Evolutionary conservation across 768 basidiomycete genomes (phyloP).

Genomic region (Mycena kentingensis): DNA sequence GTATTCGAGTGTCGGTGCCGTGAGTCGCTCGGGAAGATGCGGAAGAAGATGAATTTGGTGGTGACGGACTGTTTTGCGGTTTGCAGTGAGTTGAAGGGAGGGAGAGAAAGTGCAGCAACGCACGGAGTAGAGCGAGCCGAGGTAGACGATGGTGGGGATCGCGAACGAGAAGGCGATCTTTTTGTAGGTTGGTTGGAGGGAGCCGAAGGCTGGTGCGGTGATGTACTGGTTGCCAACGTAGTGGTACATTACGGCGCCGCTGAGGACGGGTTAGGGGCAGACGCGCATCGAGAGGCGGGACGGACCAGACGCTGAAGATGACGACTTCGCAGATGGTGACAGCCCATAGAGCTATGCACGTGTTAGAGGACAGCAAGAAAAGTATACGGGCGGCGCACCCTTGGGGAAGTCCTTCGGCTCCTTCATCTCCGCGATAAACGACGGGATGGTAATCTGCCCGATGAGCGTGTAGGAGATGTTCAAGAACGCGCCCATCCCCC

Average conservation of each 20-base stretch:
- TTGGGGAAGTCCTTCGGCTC: slow-evolving; percentile 50
- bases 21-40: slow-evolving; percentile 42
- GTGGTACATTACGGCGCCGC: slow-evolving; percentile 46
- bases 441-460: slow-evolving; percentile 47
- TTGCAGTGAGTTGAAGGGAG: background rate
- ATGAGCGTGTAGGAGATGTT: slow-evolving; percentile 50
- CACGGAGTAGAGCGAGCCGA: slow-evolving; percentile 48
- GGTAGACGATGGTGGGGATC: slow-evolving; percentile 47
- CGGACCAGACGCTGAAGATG: slow-evolving; percentile 40
- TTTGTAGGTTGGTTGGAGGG: slow-evolving; percentile 38
- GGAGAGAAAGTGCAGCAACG: slow-evolving; percentile 5
- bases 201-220: slow-evolving; percentile 46
- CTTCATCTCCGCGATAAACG: slow-evolving; percentile 51
- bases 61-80: slow-evolving; percentile 36
- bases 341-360: slow-evolving; percentile 38
- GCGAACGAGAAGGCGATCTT: slow-evolving; percentile 50
- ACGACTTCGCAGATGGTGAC: slow-evolving; percentile 45
- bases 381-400: slow-evolving; percentile 20
- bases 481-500: slow-evolving; percentile 48
- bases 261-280: background rate
- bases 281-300: background rate
- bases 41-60: slow-evolving; percentile 49
- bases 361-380: background rate
- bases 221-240: slow-evolving; percentile 44
- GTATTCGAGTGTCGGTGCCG: slow-evolving; percentile 35